Percentiles rank a stretch among this genome's conserved stretches.
Conservation (phyloP, 2,329 filamentous ascomycete genomes). For the Sclerotinia minor region DNA sequence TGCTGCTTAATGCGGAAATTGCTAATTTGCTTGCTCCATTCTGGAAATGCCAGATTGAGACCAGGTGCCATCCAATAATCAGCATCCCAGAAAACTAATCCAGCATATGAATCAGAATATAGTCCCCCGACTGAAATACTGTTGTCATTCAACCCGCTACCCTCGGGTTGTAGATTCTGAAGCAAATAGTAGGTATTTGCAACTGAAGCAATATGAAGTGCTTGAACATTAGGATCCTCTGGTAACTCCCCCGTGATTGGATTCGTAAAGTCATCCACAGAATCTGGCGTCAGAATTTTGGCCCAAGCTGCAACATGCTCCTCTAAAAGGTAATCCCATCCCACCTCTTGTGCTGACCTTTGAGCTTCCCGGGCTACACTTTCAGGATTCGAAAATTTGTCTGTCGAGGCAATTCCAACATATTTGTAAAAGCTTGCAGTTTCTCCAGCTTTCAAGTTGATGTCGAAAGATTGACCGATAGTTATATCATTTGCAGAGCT, state of each 20-base stretch:
- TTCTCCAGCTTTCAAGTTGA: conserved; percentile 54
- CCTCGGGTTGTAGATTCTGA: conserved; percentile 50
- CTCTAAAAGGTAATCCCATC: conserved; percentile 55
- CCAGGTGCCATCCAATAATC: conserved; percentile 53
- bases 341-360: conserved; percentile 49
- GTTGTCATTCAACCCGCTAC: conserved; percentile 58
- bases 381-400: conserved; percentile 63
- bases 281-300: conserved; percentile 57
- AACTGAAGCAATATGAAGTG: conserved; percentile 53
- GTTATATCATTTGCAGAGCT: conserved; percentile 58
- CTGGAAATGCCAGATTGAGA: conserved; percentile 62
- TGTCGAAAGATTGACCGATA: conserved; percentile 60
- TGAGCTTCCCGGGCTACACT: conserved; percentile 57
- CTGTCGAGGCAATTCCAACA: conserved; percentile 66
- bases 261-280: conserved; percentile 62
- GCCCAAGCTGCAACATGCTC: conserved; percentile 64
- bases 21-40: conserved; percentile 61
- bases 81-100: conserved; percentile 49
- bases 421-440: conserved; percentile 63
- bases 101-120: conserved; percentile 66
- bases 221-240: conserved; percentile 56
- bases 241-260: conserved; percentile 59
- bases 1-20: conserved; percentile 63
- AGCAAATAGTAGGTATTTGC: conserved; percentile 58
- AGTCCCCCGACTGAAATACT: conserved; percentile 69